Percentiles rank a stretch among this genome's conserved stretches.
phyloP scores from a whole-genome alignment of 257 asterid genomes.

The Salvia splendens region DNA sequence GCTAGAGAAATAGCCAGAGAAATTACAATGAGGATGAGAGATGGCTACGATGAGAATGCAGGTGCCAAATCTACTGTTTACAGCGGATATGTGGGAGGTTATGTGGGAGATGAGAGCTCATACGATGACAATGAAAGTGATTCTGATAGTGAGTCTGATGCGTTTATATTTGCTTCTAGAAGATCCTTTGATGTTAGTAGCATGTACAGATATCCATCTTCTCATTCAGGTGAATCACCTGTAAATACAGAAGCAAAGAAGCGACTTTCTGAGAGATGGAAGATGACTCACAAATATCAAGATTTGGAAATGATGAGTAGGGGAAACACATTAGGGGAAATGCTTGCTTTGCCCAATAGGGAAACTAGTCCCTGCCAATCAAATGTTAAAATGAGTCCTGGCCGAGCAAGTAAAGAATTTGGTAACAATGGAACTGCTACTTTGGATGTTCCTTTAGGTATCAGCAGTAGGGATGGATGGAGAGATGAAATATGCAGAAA shows the following conservation, averaged over 20 bases:
- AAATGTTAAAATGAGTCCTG: conserved; percentile 41
- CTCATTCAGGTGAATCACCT: conserved; percentile 52
- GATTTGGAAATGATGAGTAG: conserved; percentile 54
- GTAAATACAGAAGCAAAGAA: conserved; percentile 73
- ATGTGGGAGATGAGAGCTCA: conserved; percentile 92
- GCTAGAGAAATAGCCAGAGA: conserved; percentile 67
- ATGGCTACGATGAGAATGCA: conserved; percentile 43
- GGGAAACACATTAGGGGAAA: conserved; percentile 76
- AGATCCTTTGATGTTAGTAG: conserved; percentile 48
- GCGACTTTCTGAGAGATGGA: conserved; percentile 90
- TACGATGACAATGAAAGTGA: conserved; percentile 67
- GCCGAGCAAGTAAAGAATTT: conserved; percentile 32
- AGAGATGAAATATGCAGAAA: conserved; percentile 49
- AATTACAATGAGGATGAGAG: conserved; percentile 62
- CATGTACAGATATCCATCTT: conserved; percentile 42
- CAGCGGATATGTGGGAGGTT: conserved; percentile 45
- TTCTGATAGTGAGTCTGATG: conserved; percentile 64
- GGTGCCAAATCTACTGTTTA: conserved; percentile 41
- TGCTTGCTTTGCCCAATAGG: conserved; percentile 66
- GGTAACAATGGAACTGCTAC: conserved; percentile 37
- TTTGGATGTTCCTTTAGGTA: conserved; percentile 52
- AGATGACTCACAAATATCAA: conserved; percentile 57
- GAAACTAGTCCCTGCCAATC: conserved; percentile 33
- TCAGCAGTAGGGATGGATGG: conserved; percentile 88
- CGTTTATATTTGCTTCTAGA: conserved; percentile 39